Evolutionary conservation across 768 basidiomycete species (phyloP), one percentile per base, ranked within the genome.

Genomic region (Macrocybe gigantea): DNA sequence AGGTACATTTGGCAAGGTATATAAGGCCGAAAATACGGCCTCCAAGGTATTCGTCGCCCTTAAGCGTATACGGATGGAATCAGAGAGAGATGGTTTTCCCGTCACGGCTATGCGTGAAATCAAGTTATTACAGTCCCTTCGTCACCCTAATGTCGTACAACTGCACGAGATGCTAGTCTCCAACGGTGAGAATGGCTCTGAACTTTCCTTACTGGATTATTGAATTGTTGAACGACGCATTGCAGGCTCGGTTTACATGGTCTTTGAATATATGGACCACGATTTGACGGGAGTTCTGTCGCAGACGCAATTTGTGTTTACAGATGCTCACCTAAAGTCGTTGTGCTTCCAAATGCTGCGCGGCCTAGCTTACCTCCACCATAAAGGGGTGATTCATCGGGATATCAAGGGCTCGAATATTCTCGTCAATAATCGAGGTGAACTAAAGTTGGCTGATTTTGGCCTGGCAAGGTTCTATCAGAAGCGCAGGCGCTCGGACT

Each of bases 321-420:
- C 80, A 0, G 78, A 83, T 14, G 91, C 88, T 14, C 88, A 99
- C 64, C 74, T 98, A 37, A 99, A 99, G 73, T 96, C 94, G 0
- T 78, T 99, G 44, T 93, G 88, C 62, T 79, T 83, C 52, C 96
- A 99, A 68, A 96, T 99, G 90, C 83, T 99, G 38, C 78, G 83
- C 7, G 96, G 96, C 1, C 73, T 99, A 34, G 88, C 88, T 15
- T 98, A 98, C 65, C 81, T 99, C 32, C 96, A 99, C 63, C 88
- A 87, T 64, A 91, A 93, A 60, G 88, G 90, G 5, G 91, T 99
- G 52, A 89, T 99, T 48, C 96, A 99, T 64, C 85, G 96, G 13
- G 96, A 99, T 66, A 93, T 99, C 68, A 99, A 99, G 65, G 95
- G 96, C 13, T 96, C 94, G 5, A 99, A 99, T 61, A 99, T 99